Percentiles rank a stretch among this genome's conserved stretches.
phyloP scores from a whole-genome alignment of 1,284 basidiomycete species.

The Athelia psychrophila region DNA sequence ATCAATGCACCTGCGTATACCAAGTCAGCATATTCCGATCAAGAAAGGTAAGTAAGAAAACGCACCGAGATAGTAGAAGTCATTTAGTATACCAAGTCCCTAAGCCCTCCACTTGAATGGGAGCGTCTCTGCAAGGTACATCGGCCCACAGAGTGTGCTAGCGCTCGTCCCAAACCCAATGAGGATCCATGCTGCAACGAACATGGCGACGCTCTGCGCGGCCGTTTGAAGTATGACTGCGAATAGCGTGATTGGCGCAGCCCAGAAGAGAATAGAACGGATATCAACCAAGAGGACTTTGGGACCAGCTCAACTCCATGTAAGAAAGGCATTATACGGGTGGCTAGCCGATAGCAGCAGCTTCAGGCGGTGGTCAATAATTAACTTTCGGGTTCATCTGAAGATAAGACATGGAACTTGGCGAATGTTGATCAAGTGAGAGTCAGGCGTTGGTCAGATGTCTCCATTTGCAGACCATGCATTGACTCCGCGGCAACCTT shows the following conservation, averaged over 20 bases:
- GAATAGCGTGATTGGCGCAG: constrained; percentile 9
- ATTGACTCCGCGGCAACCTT: too few species aligned
- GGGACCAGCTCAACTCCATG: too few species aligned
- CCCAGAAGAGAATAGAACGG: too few species aligned
- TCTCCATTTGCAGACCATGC: too few species aligned
- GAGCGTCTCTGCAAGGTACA: constrained; percentile 19
- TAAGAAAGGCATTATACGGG: too few species aligned
- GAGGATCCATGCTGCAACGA: constrained; percentile 15
- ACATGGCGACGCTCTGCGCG: constrained; percentile 17
- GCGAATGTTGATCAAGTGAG: too few species aligned
- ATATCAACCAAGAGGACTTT: too few species aligned
- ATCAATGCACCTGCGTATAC: constrained; percentile 9
- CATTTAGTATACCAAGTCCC: constrained; percentile 15
- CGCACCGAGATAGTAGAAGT: constrained; percentile 15
- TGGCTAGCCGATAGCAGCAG: too few species aligned
- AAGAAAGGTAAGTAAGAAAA: not conserved
- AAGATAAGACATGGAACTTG: too few species aligned
- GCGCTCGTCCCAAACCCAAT: constrained; percentile 19
- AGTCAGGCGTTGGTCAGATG: too few species aligned
- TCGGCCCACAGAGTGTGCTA: constrained; percentile 16
- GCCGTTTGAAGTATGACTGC: constrained; percentile 17
- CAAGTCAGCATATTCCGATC: not conserved
- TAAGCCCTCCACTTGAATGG: constrained; percentile 18
- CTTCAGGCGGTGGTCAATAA: too few species aligned
- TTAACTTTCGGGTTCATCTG: too few species aligned